phyloP scores from a whole-genome alignment of 805 yeast genomes.

The Suhomyces canberraensis region DNA sequence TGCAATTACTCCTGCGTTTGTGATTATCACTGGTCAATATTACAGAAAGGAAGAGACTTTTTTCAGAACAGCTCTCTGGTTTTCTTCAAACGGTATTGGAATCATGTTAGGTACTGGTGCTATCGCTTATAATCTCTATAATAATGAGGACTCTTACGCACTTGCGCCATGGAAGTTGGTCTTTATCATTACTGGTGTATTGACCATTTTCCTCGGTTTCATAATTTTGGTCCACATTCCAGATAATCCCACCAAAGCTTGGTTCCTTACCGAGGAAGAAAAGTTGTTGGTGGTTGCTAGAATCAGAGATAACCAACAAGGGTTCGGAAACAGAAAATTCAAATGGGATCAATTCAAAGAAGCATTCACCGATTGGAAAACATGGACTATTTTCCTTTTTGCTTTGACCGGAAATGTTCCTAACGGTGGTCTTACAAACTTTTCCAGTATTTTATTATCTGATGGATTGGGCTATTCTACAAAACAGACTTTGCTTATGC shows the following conservation, averaged over 20 bases:
- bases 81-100: slow-evolving; percentile 36
- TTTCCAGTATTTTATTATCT: slow-evolving; percentile 30
- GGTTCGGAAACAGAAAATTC: slow-evolving; percentile 39
- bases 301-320: slow-evolving; percentile 45
- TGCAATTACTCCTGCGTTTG: slow-evolving; percentile 40
- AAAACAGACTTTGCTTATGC: slow-evolving; percentile 40
- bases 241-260: slow-evolving; percentile 43
- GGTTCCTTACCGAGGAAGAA: slow-evolving; percentile 23
- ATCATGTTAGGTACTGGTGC: slow-evolving; percentile 44
- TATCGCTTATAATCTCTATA: slow-evolving; percentile 44
- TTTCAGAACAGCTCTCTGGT: slow-evolving; percentile 34
- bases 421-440: slow-evolving; percentile 36
- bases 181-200: slow-evolving; percentile 57
- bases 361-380: slow-evolving; percentile 33
- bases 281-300: slow-evolving; percentile 45
- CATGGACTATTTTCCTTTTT: slow-evolving; percentile 32
- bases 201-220: slow-evolving; percentile 52
- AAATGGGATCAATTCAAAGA: slow-evolving; percentile 36
- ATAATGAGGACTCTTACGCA: slow-evolving; percentile 34
- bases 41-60: slow-evolving; percentile 33
- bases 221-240: slow-evolving; percentile 51
- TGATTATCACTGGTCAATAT: slow-evolving; percentile 36
- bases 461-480: slow-evolving; percentile 24
- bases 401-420: slow-evolving; percentile 29
- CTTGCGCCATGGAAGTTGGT: slow-evolving; percentile 59